Percentiles rank a stretch among this genome's conserved stretches.
Evolutionary conservation across 805 yeast species (phyloP).

Genomic region (Millerozyma miso): DNA sequence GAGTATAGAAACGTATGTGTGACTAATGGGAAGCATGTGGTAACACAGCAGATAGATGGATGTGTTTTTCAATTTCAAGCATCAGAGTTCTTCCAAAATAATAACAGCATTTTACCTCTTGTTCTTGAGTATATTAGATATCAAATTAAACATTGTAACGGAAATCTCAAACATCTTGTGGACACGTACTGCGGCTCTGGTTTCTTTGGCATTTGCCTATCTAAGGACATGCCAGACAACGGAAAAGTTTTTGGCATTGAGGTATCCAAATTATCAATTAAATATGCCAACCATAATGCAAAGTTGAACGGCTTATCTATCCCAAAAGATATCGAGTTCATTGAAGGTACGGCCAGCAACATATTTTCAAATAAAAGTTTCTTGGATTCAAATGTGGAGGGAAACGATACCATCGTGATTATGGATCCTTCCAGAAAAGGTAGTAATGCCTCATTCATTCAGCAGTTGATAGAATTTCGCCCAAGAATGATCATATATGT

Average conservation of each 20-base stretch:
- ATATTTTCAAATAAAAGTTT: constrained; percentile 27
- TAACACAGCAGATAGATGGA: constrained; percentile 34
- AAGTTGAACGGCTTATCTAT: constrained; percentile 30
- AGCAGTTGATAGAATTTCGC: constrained; percentile 31
- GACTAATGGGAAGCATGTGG: constrained; percentile 20
- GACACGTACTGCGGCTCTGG: constrained; percentile 48
- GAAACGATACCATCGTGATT: constrained; percentile 31
- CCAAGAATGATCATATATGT: constrained; percentile 38
- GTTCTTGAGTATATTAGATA: constrained; percentile 28
- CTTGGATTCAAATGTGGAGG: constrained; percentile 21
- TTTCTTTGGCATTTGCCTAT: constrained; percentile 37
- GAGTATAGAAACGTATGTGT: constrained; percentile 21
- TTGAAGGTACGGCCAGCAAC: constrained; percentile 34
- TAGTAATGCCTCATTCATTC: constrained; percentile 28
- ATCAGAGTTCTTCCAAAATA: constrained; percentile 39
- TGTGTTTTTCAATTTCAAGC: constrained; percentile 35
- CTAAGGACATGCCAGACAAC: constrained; percentile 18
- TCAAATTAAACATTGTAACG: constrained; percentile 11
- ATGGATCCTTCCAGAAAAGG: constrained; percentile 47
- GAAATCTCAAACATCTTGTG: constrained; percentile 22
- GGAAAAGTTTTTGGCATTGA: constrained; percentile 42
- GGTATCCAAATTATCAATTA: constrained; percentile 26
- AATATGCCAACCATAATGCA: constrained; percentile 37
- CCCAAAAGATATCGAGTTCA: constrained; percentile 26
- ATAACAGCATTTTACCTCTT: constrained; percentile 31